phyloP scores from a whole-genome alignment of 345 rosid genomes.

The Rhodomyrtus tomentosa region DNA sequence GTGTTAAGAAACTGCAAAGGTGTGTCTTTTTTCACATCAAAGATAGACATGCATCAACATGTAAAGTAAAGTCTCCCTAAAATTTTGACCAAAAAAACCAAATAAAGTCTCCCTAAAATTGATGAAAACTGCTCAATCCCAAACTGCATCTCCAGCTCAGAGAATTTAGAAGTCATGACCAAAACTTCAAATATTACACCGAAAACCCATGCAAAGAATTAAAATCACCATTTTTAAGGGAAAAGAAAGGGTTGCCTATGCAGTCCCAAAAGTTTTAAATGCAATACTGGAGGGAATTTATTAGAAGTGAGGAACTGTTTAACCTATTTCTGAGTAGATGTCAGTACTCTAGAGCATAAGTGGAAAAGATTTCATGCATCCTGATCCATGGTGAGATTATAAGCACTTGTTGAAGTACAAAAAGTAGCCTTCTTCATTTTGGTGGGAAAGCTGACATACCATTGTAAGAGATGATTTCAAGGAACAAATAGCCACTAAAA shows the following conservation, averaged over 20 bases:
- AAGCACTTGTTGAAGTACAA: background rate
- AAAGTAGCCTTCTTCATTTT: background rate
- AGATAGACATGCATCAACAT: background rate
- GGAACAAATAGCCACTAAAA: background rate
- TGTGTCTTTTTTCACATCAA: background rate
- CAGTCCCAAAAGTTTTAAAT: background rate
- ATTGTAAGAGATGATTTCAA: background rate
- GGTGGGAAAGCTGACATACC: background rate
- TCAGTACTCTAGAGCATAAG: background rate
- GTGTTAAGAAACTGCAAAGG: background rate
- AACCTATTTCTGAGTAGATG: background rate
- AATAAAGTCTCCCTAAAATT: background rate
- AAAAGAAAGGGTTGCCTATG: background rate
- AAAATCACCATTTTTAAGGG: background rate
- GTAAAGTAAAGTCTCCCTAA: background rate
- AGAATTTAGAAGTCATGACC: background rate
- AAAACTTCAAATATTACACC: background rate
- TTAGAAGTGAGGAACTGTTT: background rate
- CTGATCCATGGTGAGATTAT: background rate
- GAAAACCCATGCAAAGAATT: background rate
- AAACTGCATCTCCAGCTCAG: background rate
- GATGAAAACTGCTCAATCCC: background rate
- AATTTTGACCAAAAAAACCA: background rate
- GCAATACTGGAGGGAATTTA: background rate
- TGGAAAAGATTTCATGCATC: background rate